A percentile compares a stretch with the other conserved stretches of the same genome.
These are phyloP conservation scores for Pichia norvegensis DNA, from an alignment of 1,139 yeast genomes.

Conservation along the genomic window DNA sequence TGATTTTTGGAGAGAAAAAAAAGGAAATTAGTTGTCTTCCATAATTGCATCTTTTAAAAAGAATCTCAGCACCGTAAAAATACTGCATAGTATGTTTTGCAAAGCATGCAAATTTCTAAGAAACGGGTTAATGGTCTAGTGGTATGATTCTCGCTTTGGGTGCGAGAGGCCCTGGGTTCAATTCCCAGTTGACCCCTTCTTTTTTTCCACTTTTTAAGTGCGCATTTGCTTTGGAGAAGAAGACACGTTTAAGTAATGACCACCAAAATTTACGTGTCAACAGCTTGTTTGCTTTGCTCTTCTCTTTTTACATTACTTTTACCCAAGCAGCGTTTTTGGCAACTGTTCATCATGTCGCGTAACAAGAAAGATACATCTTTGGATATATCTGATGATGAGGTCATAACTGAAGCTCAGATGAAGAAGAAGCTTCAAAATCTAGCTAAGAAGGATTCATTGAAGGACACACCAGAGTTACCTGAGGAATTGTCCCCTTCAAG, in stretches of 20 bases:
- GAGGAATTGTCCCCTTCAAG: constrained; percentile 21
- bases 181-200: constrained; percentile 28
- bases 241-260: constrained; percentile 1
- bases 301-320: not conserved
- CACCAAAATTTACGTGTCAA: not conserved
- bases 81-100: too few relatives aligned
- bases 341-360: not conserved
- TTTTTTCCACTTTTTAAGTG: constrained; percentile 25
- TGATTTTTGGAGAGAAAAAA: too few relatives aligned
- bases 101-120: too few relatives aligned
- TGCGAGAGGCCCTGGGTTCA: constrained; percentile 31
- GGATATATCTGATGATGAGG: constrained; percentile 4
- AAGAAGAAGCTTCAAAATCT: constrained; percentile 24
- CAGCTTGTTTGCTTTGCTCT: not conserved
- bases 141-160: constrained; percentile 50
- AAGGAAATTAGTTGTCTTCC: too few relatives aligned
- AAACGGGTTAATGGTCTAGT: constrained; percentile 27
- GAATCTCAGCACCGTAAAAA: too few relatives aligned
- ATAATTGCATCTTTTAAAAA: too few relatives aligned
- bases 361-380: constrained; percentile 1
- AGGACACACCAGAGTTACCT: constrained; percentile 35
- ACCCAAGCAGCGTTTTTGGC: not conserved
- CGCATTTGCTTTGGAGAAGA: constrained; percentile 17
- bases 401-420: constrained; percentile 24
- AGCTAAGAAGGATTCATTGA: constrained; percentile 41